phyloP scores from a whole-genome alignment of 495 filamentous ascomycete genomes.

The Talaromyces stipitatus region DNA sequence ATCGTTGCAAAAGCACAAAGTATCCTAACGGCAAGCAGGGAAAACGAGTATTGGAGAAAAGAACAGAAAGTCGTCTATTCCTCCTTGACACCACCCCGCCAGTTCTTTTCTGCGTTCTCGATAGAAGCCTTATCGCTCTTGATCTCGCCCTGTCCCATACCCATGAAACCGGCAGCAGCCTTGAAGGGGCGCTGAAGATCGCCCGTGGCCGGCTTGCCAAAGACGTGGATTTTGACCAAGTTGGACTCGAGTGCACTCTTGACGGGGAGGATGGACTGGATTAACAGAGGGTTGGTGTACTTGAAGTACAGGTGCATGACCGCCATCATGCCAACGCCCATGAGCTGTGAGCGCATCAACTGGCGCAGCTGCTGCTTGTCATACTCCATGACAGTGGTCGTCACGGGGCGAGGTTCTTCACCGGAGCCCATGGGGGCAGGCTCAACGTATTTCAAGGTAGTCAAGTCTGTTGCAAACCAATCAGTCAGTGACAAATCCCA shows the following conservation, averaged over 20 bases:
- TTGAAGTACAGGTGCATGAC: conserved; percentile 99
- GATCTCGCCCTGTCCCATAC: conserved; percentile 56
- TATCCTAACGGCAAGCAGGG: not conserved
- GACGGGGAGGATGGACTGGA: conserved; percentile 96
- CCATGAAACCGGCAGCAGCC: conserved; percentile 72
- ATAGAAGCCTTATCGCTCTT: conserved; percentile 97
- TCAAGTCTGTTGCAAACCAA: conserved; percentile 61
- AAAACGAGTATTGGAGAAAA: not conserved
- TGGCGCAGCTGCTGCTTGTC: conserved; percentile 76
- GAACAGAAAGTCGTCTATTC: conserved; percentile 47
- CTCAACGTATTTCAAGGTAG: conserved; percentile 98
- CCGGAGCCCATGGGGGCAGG: conserved; percentile 82
- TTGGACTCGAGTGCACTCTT: conserved; percentile 94
- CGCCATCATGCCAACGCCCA: conserved; percentile 95
- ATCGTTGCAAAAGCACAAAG: not conserved
- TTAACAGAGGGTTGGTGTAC: conserved; percentile 97
- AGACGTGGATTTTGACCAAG: conserved; percentile 88
- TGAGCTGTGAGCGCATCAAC: conserved; percentile 78
- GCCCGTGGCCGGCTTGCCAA: conserved; percentile 81
- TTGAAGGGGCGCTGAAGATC: conserved; percentile 97
- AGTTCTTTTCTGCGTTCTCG: conserved; percentile 77
- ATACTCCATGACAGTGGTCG: conserved; percentile 91
- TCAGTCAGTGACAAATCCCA: not conserved
- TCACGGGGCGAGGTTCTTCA: conserved; percentile 91
- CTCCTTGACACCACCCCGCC: conserved; percentile 82